Evolutionary conservation across 345 rosid genomes (phyloP), one percentile per base, ranked within the genome.

Genomic region (Aurinia saxatilis): DNA sequence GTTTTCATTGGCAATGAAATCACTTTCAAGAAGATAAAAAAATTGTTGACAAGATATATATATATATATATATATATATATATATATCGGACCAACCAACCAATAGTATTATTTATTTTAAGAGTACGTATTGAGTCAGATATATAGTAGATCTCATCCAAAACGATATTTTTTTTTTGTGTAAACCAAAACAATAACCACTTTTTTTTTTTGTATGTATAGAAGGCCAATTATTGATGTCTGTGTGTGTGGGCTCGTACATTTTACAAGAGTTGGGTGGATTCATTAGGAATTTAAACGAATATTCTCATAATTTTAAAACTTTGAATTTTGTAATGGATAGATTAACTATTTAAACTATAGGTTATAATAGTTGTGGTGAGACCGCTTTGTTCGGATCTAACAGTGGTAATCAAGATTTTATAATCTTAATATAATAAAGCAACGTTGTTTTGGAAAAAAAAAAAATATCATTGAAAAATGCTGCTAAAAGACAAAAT

Each of bases 311-410:
- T 30, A 17, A 36, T 38, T 5, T 41, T 16, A 7, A 41, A 12
- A 10, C 33, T 36, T 42, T 49, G 40, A 23, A 42, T 15, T 54
- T 54, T 62, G 57, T 55, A 38, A 62, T 55, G 52, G 57, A 46
- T 46, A 69, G 27, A 30, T 6, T 60, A 35, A 19, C 18, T 38
- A 38, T 10, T 35, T 46, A 25, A 27, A 35, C 11, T 6, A 42
- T 2, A 14, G 15, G 25, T 7, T 50, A 57, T 49, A 18, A 39
- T 35, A 11, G 14, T 34, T 41, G 31, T 48, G 38, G 68, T 31
- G 58, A 31, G 58, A 27, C 64, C 74, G 64, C 64, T 47, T 63
- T 47, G 53, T 55, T 56, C 44, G 69, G 74, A 70, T 70, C 68
- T 55, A 31, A 55, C 13, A 33, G 58, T 49, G 7, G 63, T 70